Base-by-base conservation (phyloP, 2,329 filamentous ascomycete species). In the Bipolaris gigantea region DNA sequence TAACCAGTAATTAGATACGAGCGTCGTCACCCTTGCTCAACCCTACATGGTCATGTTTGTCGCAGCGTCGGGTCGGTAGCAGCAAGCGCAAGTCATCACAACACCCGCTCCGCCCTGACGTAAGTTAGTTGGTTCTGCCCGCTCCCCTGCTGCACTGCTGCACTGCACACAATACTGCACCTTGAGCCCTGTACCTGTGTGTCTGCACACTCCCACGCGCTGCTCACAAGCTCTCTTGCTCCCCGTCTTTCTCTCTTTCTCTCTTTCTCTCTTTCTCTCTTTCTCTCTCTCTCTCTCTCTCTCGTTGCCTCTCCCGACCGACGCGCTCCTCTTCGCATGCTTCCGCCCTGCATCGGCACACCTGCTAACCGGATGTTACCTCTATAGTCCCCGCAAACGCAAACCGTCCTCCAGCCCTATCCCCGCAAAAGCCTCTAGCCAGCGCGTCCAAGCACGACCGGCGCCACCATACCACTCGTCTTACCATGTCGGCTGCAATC, bases 401-500 rank as follows among this genome's bases (percentile, higher is more conserved):
- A 30, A 48, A 39, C 18, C 45, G 41, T 23, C 39, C 9, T 27
- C 34, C 1, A 53, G 44, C 34, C 25, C 40, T n/a, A 30, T 42
- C 50, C 50, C 48, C 50, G 44, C 42, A 35, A 23, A 25, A 34
- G 34, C 25, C 45, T 47, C 34, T 50, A 40, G 44, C 50, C 43
- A 41, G 27, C 23, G 51, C 47, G 25, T 34, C 41, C 16, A 36
- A 30, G 50, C 44, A 32, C 50, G 19, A 18, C 32, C 27, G 46
- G 23, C 44, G 36, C 39, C 40, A 38, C 40, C 42, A 44, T 18
- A 34, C 16, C 38, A 34, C 58, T 13, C 36, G 11, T 11, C 36
- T 23, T 21, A 53, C 48, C 65, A 76, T 76, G 74, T 73, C 72
- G 19, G 68, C 73, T 62, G 64, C 73, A 65, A 89, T 89, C 74